Conservation (phyloP, 1,139 yeast genomes). For the Blastobotrys raffinosifermentans region DNA sequence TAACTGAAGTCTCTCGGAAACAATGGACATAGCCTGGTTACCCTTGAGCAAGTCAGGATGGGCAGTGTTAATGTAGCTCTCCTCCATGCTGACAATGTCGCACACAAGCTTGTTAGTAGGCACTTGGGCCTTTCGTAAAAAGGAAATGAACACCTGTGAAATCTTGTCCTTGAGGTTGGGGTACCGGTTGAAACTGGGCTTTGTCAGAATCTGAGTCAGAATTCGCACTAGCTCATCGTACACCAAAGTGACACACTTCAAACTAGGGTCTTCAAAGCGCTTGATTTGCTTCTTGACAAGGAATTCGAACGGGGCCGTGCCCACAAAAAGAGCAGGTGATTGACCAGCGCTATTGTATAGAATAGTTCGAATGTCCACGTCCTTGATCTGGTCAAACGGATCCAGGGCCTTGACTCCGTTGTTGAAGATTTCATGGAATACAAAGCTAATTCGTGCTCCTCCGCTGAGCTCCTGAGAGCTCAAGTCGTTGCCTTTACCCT, state of each 20-base stretch:
- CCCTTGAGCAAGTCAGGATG: constrained; percentile 96
- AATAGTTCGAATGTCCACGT: constrained; percentile 94
- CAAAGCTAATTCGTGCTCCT: constrained; percentile 98
- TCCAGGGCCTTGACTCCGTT: constrained; percentile 90
- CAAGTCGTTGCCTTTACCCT: constrained; percentile 86
- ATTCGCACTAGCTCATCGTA: constrained; percentile 94
- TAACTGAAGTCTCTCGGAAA: constrained; percentile 82
- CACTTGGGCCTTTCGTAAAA: constrained; percentile 67
- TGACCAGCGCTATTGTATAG: constrained; percentile 90
- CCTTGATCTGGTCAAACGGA: constrained; percentile 96
- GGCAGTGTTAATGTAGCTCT: constrained; percentile 92
- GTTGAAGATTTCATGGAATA: constrained; percentile 92
- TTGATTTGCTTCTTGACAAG: constrained; percentile 89
- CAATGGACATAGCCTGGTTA: constrained; percentile 90
- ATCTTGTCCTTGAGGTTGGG: constrained; percentile 87
- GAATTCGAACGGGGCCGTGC: constrained; percentile 95
- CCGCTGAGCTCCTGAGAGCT: constrained; percentile 75
- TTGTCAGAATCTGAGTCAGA: constrained; percentile 76
- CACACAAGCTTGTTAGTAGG: constrained; percentile 84
- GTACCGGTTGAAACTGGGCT: constrained; percentile 79
- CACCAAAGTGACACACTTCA: constrained; percentile 83
- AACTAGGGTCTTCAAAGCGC: constrained; percentile 93
- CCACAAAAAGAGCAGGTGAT: constrained; percentile 93
- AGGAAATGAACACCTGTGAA: constrained; percentile 72
- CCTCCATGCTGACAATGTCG: constrained; percentile 80